phyloP scores from a whole-genome alignment of 495 filamentous ascomycete genomes.

The Paragyromitra xinjiangensis region DNA sequence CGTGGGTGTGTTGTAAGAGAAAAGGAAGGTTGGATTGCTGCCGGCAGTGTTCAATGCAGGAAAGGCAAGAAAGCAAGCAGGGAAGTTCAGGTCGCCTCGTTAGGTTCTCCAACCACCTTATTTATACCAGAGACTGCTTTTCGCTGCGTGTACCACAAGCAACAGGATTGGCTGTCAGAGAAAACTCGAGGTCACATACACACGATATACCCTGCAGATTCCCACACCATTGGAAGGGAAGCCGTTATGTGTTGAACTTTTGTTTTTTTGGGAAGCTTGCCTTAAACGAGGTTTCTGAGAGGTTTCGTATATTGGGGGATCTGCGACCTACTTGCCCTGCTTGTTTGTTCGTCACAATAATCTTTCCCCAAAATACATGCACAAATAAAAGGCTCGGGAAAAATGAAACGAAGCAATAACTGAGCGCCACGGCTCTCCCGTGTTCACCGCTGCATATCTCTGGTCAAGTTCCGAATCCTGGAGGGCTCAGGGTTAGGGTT shows the following conservation, averaged over 20 bases:
- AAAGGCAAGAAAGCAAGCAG: slow-evolving; percentile 42
- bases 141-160: slow-evolving; percentile 35
- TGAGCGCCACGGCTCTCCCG: slow-evolving; percentile 37
- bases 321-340: slow-evolving; percentile 42
- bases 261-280: slow-evolving; percentile 41
- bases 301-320: slow-evolving; percentile 33
- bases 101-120: slow-evolving; percentile 56
- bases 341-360: slow-evolving; percentile 41
- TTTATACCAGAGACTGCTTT: slow-evolving; percentile 48
- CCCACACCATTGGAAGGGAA: slow-evolving; percentile 44
- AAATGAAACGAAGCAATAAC: slow-evolving; percentile 49
- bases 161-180: slow-evolving; percentile 43
- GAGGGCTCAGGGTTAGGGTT: slow-evolving; percentile 32
- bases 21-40: slow-evolving; percentile 18
- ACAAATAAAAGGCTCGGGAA: slow-evolving; percentile 28
- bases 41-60: slow-evolving; percentile 25
- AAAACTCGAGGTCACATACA: slow-evolving; percentile 47
- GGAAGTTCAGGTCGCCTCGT: slow-evolving; percentile 48
- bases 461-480: slow-evolving; percentile 40
- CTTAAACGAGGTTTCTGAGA: slow-evolving; percentile 24
- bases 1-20: slow-evolving; percentile 26
- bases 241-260: slow-evolving; percentile 46
- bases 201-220: slow-evolving; percentile 37
- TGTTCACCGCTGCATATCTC: slow-evolving; percentile 39
- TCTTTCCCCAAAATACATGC: slow-evolving; percentile 33